Percentiles rank a stretch among this genome's conserved stretches.
These are phyloP conservation scores for Sporodiniella umbellata DNA, from an alignment of 371 early-diverging fungal species.

Conservation along the genomic window DNA sequence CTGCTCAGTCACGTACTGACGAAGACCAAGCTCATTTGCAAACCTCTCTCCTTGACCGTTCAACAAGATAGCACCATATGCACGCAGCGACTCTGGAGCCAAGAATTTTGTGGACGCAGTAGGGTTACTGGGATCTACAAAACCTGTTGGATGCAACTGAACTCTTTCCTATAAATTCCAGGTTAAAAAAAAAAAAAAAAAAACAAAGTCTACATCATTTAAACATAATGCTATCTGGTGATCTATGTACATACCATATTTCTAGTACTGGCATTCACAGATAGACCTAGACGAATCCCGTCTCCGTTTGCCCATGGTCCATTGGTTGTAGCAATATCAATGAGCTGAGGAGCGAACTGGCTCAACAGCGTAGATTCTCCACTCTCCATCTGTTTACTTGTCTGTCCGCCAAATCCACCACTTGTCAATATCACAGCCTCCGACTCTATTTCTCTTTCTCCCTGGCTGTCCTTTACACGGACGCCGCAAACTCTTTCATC, in stretches of 20 bases:
- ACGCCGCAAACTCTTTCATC: slow-evolving; percentile 19
- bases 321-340: slow-evolving; percentile 75
- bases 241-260: slow-evolving; percentile 83
- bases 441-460: slow-evolving; percentile 22
- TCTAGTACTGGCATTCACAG: slow-evolving; percentile 61
- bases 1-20: slow-evolving; percentile 56
- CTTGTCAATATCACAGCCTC: slow-evolving; percentile 30
- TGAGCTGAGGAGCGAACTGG: slow-evolving; percentile 61
- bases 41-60: slow-evolving; percentile 69
- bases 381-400: slow-evolving; percentile 18
- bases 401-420: slow-evolving; percentile 37
- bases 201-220: no score
- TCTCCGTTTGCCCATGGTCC: slow-evolving; percentile 84
- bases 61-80: slow-evolving; percentile 73
- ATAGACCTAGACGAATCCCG: slow-evolving; percentile 67
- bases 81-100: slow-evolving; percentile 85
- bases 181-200: background rate
- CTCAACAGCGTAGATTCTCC: slow-evolving; percentile 26
- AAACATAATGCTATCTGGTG: no score
- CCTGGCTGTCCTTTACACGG: slow-evolving; percentile 15
- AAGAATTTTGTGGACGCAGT: slow-evolving; percentile 57
- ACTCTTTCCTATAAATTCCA: slow-evolving; percentile 30
- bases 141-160: slow-evolving; percentile 89
- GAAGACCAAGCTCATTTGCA: slow-evolving; percentile 65
- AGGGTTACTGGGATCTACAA: slow-evolving; percentile 71